Base-by-base conservation (phyloP, 2,329 filamentous ascomycete genomes). In the Blastomyces emzantsi region DNA sequence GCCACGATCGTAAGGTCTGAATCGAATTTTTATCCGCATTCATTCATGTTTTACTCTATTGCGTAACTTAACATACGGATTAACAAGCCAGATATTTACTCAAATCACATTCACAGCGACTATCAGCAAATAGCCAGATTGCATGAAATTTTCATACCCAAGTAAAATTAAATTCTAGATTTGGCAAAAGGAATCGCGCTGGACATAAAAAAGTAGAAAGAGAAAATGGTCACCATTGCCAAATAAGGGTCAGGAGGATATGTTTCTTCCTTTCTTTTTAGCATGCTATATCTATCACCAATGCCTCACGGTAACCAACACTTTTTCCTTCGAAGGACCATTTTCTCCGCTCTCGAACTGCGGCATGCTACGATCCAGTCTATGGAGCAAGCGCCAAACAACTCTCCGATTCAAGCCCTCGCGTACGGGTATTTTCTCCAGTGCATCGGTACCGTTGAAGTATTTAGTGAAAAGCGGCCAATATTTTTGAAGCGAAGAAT, bases 361-460 rank as follows among this genome's bases (percentile, higher is more conserved):
- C 33, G 57, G 75, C 73, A 89, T 74, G 63, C 87, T 78, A 57
- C 84, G 83, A 80, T 89, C 92, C 17, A 91, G 82, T 69, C 90
- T 87, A 52, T 73, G 77, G 41, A 85, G 74, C 64, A 84, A 69
- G 66, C 78, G 75, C 76, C 79, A 79, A 3, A 85, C 81, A 52
- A 78, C 73, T 77, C 93, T 95, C 63, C 91, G 82, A 79, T 94
- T 96, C 78, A 95, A 83, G 6, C 90, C 89, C 76, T 97, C 91
- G 63, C 88, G 83, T n/a, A 94, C 79, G 1, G 89, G 85, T 67
- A 99, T 89, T 69, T 92, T 87, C 77, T 99, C 94, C 65, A 97
- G 80, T 2, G 92, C 87, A 71, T 89, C 87, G 63, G 83, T 84
- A 0, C 94, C 94, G 73, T 97, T 92, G 69, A 97, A 90, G 75